phyloP scores from a whole-genome alignment of 257 asterid genomes.

The Scutellaria barbata region DNA sequence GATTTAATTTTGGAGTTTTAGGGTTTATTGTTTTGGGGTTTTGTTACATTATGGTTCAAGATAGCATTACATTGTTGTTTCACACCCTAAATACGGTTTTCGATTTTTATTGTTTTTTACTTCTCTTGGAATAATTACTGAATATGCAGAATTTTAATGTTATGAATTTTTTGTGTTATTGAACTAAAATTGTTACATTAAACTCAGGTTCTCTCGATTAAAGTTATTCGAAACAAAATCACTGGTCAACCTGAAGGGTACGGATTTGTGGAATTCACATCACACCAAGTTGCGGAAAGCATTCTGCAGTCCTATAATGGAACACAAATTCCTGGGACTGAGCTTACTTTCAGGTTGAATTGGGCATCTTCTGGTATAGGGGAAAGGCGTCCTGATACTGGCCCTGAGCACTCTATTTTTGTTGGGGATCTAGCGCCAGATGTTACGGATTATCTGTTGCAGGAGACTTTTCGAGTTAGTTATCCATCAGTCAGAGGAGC shows the following conservation, averaged over 20 bases:
- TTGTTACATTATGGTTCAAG: too few relatives aligned
- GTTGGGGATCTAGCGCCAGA: conserved; percentile 99
- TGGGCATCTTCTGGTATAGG: too few relatives aligned
- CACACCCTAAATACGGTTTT: not conserved
- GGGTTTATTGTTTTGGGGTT: too few relatives aligned
- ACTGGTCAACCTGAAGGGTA: conserved; percentile 97
- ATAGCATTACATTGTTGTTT: conserved; percentile 1
- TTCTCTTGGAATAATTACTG: not conserved
- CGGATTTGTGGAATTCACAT: conserved; percentile 86
- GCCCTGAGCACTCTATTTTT: conserved; percentile 95
- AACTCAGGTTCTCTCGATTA: conserved; percentile 81
- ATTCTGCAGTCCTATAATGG: conserved; percentile 85
- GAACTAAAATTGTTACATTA: conserved; percentile 14
- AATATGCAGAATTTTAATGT: not conserved
- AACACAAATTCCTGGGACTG: conserved; percentile 95
- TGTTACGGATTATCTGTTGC: conserved; percentile 90
- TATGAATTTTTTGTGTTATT: conserved; percentile 5
- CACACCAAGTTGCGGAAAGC: conserved; percentile 87
- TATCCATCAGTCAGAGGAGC: conserved; percentile 97
- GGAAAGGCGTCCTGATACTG: conserved; percentile 76
- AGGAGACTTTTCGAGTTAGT: conserved; percentile 87
- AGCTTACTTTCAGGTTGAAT: conserved; percentile 85
- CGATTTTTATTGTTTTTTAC: not conserved
- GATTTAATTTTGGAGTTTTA: too few relatives aligned
- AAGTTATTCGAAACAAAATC: conserved; percentile 88